These are phyloP conservation scores for Chamaecyparis obtusa DNA, from an alignment of 75 land plant genomes.

Conservation along the genomic window DNA sequence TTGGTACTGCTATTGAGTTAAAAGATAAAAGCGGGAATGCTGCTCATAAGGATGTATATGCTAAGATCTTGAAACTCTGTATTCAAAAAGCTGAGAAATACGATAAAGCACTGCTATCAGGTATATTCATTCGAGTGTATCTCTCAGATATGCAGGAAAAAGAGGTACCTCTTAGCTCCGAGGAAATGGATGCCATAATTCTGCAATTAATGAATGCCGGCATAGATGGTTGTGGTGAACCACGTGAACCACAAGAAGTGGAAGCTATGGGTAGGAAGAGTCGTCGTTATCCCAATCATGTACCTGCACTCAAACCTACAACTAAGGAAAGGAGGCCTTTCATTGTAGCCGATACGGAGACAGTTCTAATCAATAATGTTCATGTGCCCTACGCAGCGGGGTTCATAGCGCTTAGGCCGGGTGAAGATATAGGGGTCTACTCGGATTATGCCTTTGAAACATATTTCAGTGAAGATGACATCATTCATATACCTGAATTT, in stretches of 20 bases:
- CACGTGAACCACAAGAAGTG: not conserved
- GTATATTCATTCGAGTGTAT: constrained; percentile 2
- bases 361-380: not conserved
- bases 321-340: constrained; percentile 1
- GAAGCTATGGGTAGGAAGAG: not conserved
- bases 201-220: not conserved
- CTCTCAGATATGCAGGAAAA: not conserved
- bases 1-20: not conserved
- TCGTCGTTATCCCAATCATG: not conserved
- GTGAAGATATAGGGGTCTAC: not conserved
- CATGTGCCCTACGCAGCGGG: not conserved
- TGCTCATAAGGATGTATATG: not conserved
- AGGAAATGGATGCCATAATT: not conserved
- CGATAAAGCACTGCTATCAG: not conserved
- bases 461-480: not conserved
- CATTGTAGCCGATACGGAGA: not conserved
- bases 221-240: not conserved
- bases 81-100: not conserved
- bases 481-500: not conserved
- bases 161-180: not conserved
- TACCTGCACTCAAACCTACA: not conserved
- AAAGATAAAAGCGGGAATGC: not conserved
- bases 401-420: not conserved
- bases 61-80: not conserved
- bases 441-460: not conserved